A percentile compares a stretch with the other conserved stretches of the same genome.
Conservation (phyloP, 2,329 filamentous ascomycete species). For the Trichoderma lentiforme region DNA sequence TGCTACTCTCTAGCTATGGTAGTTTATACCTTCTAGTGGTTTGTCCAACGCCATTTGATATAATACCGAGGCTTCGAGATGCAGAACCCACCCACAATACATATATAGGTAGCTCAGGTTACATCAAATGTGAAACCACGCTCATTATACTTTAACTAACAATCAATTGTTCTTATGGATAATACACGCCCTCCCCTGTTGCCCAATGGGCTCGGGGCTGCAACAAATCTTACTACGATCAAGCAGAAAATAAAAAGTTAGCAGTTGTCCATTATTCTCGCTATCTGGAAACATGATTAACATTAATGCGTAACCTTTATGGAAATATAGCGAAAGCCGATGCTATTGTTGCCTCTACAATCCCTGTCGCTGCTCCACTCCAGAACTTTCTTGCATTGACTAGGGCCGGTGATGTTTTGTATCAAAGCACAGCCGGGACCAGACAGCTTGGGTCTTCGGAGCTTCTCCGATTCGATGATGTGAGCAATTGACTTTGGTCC, state of each 20-base stretch:
- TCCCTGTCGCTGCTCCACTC: not conserved
- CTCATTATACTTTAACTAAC: not conserved
- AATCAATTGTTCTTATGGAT: not conserved
- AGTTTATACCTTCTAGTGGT: not conserved
- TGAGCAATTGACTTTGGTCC: not conserved
- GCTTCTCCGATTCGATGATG: not conserved
- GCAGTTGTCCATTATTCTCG: not conserved
- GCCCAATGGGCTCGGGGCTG: not conserved
- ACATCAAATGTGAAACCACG: not conserved
- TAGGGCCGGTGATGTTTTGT: not conserved
- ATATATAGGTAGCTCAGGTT: not conserved
- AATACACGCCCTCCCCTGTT: not conserved
- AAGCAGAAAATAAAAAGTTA: not conserved
- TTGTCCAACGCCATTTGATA: not conserved
- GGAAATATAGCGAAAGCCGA: not conserved
- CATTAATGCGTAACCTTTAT: not conserved
- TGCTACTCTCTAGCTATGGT: not conserved
- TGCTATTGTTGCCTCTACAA: not conserved
- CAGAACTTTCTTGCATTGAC: not conserved
- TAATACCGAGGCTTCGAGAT: not conserved
- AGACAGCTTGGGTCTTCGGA: not conserved
- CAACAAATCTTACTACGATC: not conserved
- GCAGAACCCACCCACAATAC: not conserved
- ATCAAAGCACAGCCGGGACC: not conserved
- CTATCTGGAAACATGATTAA: not conserved